These are phyloP conservation scores for Spathaspora arborariae DNA, from an alignment of 805 yeast species.

Conservation along the genomic window DNA sequence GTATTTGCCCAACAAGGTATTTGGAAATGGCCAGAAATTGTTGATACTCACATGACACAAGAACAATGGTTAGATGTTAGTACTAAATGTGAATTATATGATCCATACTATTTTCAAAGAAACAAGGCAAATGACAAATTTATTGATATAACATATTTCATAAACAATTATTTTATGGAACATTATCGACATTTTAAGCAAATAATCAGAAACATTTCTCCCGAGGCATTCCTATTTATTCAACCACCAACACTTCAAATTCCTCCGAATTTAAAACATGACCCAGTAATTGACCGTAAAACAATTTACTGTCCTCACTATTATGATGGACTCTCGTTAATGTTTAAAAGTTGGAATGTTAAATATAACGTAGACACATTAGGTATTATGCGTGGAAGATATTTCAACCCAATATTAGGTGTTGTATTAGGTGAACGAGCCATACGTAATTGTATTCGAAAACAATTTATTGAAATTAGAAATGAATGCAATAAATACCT, in stretches of 20 bases:
- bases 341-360: slow-evolving; percentile 88
- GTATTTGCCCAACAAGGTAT: slow-evolving; percentile 78
- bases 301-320: slow-evolving; percentile 85
- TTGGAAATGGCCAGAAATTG: slow-evolving; percentile 52
- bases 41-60: slow-evolving; percentile 16
- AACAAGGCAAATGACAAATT: slow-evolving; percentile 10
- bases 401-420: slow-evolving; percentile 67
- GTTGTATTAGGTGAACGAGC: slow-evolving; percentile 79
- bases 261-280: slow-evolving; percentile 64
- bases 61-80: slow-evolving; percentile 24
- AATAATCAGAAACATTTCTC: slow-evolving; percentile 41
- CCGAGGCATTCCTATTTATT: slow-evolving; percentile 54
- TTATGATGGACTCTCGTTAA: slow-evolving; percentile 90
- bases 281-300: slow-evolving; percentile 52
- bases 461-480: slow-evolving; percentile 65
- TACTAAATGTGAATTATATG: slow-evolving; percentile 20
- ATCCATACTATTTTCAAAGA: slow-evolving; percentile 28
- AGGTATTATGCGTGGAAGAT: slow-evolving; percentile 78
- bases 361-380: slow-evolving; percentile 82
- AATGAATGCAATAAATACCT: slow-evolving; percentile 58
- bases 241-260: slow-evolving; percentile 79
- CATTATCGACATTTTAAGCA: slow-evolving; percentile 51
- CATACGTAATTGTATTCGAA: slow-evolving; percentile 66
- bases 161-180: slow-evolving; percentile 61
- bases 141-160: slow-evolving; percentile 53